Conservation (phyloP, 1,284 basidiomycete species). For the Baeospora myosura region DNA sequence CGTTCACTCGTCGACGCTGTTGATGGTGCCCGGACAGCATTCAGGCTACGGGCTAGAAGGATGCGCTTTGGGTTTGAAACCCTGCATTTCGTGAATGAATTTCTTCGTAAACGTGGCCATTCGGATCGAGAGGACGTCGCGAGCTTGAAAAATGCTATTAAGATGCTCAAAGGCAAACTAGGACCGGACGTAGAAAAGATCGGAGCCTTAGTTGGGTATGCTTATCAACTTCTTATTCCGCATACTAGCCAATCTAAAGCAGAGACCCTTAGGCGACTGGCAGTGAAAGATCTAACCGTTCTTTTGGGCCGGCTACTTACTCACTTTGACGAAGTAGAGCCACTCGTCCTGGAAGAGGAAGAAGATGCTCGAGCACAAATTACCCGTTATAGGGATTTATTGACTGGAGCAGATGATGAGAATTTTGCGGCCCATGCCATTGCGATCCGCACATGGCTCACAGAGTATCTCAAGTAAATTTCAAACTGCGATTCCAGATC, state of each 20-base stretch:
- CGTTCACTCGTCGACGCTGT: conserved; percentile 27
- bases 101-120: not conserved
- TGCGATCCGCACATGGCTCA: conserved; percentile 39
- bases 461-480: conserved; percentile 43
- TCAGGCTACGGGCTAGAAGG: conserved; percentile 26
- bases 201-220: conserved; percentile 40
- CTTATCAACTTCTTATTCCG: conserved; percentile 3
- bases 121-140: no score
- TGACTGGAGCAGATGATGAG: conserved; percentile 17
- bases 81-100: conserved; percentile 31
- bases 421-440: conserved; percentile 4
- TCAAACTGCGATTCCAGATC: conserved; percentile 1
- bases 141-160: not conserved
- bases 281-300: conserved; percentile 26
- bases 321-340: conserved; percentile 29
- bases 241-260: no score
- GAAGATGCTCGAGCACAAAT: conserved; percentile 30
- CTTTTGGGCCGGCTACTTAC: conserved; percentile 33
- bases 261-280: conserved; percentile 37
- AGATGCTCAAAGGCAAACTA: conserved; percentile 32
- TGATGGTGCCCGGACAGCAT: conserved; percentile 29
- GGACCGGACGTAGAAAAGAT: conserved; percentile 36
- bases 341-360: conserved; percentile 24
- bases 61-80: conserved; percentile 42
- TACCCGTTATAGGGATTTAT: conserved; percentile 19